Percentiles rank a stretch among this genome's conserved stretches.
These are phyloP conservation scores for Massarina eburnea DNA, from an alignment of 2,329 filamentous ascomycete species.

Conservation along the genomic window DNA sequence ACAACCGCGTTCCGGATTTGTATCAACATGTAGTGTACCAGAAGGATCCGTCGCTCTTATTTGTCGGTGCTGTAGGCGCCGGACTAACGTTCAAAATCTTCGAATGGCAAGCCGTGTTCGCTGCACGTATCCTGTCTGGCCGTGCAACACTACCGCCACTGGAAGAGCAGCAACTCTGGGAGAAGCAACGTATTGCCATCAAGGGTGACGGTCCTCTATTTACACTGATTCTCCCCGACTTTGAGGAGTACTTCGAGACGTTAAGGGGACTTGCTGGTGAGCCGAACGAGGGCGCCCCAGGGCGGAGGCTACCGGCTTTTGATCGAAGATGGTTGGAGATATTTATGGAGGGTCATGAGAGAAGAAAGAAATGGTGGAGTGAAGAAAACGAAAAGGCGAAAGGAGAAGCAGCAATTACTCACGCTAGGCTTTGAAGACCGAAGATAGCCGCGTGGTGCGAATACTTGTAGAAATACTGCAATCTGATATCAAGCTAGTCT, in stretches of 20 bases:
- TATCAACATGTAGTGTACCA: constrained; percentile 62
- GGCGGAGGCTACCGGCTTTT: constrained; percentile 49
- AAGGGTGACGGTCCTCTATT: constrained; percentile 62
- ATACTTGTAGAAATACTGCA: too few species aligned
- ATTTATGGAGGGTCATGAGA: constrained; percentile 59
- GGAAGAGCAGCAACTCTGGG: constrained; percentile 58
- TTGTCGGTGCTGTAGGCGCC: constrained; percentile 58
- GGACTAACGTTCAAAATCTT: constrained; percentile 67
- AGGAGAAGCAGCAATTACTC: neutral
- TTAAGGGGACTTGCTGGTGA: constrained; percentile 55
- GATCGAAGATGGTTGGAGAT: constrained; percentile 50
- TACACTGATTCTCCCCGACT: constrained; percentile 60
- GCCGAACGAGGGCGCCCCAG: constrained; percentile 43
- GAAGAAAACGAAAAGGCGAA: constrained; percentile 50
- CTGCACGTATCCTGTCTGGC: constrained; percentile 60
- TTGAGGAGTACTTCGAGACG: constrained; percentile 66
- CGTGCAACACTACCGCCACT: constrained; percentile 53
- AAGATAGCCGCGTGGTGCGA: too few species aligned
- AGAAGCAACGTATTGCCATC: constrained; percentile 54
- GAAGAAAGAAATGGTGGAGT: constrained; percentile 61
- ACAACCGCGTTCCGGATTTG: constrained; percentile 58
- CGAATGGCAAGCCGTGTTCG: constrained; percentile 68
- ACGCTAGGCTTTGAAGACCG: constrained; percentile 2
- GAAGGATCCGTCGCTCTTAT: constrained; percentile 57
- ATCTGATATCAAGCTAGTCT: too few species aligned